phyloP scores from a whole-genome alignment of 352 stramenopile species.

The Phytopythium sindhum region DNA sequence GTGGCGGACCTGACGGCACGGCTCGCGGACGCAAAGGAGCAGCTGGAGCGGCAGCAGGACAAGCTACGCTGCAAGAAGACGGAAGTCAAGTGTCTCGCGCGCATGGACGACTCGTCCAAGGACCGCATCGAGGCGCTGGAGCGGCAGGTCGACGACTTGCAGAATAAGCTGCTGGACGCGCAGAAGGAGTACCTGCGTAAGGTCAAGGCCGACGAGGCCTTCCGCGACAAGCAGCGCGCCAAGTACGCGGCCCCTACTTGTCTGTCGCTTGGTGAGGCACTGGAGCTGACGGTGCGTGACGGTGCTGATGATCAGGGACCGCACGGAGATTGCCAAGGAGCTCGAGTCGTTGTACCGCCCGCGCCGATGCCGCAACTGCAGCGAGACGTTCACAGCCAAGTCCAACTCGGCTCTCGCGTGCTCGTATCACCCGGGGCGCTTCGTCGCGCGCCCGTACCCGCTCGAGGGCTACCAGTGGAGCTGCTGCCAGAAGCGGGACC shows the following conservation, averaged over 20 bases:
- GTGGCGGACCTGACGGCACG: slow-evolving; percentile 47
- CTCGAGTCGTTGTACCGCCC: slow-evolving; percentile 74
- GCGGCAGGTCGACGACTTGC: slow-evolving; percentile 61
- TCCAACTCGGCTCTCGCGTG: slow-evolving; percentile 80
- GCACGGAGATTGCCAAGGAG: slow-evolving; percentile 64
- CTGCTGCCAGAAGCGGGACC: slow-evolving; percentile 78
- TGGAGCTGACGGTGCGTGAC: background rate
- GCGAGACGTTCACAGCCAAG: slow-evolving; percentile 79
- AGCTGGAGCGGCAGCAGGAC: slow-evolving; percentile 59
- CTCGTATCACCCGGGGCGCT: slow-evolving; percentile 73
- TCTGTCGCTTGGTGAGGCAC: background rate
- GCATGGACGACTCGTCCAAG: slow-evolving; percentile 74
- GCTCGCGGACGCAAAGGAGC: slow-evolving; percentile 44
- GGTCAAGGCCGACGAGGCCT: slow-evolving; percentile 71
- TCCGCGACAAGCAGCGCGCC: slow-evolving; percentile 59
- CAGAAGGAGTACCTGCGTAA: slow-evolving; percentile 81
- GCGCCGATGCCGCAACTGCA: slow-evolving; percentile 76
- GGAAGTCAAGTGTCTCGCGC: slow-evolving; percentile 71
- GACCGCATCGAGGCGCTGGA: slow-evolving; percentile 78
- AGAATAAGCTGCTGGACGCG: slow-evolving; percentile 70
- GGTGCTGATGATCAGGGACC: slow-evolving; percentile 26
- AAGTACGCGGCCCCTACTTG: slow-evolving; percentile 17
- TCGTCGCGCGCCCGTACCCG: slow-evolving; percentile 71
- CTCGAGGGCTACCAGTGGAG: slow-evolving; percentile 83
- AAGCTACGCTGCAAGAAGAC: slow-evolving; percentile 73